Percentiles rank a stretch among this genome's conserved stretches.
Evolutionary conservation across 2,329 filamentous ascomycete genomes (phyloP).

Genomic region (Exophiala sp.): DNA sequence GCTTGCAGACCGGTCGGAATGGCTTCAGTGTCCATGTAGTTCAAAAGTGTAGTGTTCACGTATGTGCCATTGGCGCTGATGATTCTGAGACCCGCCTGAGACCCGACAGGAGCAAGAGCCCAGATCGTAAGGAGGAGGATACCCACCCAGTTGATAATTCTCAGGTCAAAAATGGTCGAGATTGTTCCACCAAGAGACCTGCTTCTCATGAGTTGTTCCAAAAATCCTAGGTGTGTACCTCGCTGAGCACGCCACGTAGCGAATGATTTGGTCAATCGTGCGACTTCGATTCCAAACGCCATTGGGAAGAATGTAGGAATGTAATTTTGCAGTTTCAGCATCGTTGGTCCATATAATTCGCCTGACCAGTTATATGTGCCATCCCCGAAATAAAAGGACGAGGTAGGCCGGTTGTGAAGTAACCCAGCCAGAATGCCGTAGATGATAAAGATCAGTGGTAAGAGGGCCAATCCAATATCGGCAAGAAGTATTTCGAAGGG

Average conservation of each 20-base stretch:
- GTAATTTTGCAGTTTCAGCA: conserved; percentile 6
- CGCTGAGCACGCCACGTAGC: conserved; percentile 2
- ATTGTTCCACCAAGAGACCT: conserved; percentile 1
- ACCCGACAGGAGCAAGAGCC: conserved; percentile 2
- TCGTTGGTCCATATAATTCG: conserved; percentile 1
- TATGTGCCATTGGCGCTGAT: conserved; percentile 8
- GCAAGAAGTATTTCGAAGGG: neutral
- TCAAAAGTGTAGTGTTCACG: neutral
- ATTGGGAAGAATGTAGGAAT: conserved; percentile 6
- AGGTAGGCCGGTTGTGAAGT: neutral
- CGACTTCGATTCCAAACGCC: conserved; percentile 1
- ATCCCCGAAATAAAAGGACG: conserved; percentile 5
- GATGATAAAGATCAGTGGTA: conserved; percentile 2
- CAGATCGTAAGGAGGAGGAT: neutral
- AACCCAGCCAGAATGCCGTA: conserved; percentile 1
- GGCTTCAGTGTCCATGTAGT: conserved; percentile 5
- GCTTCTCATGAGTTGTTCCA: conserved; percentile 4
- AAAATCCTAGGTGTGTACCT: neutral
- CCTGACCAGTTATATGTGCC: conserved; percentile 5
- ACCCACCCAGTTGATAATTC: conserved; percentile 1
- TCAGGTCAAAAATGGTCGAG: neutral
- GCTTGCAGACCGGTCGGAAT: conserved; percentile 3
- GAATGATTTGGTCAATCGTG: neutral
- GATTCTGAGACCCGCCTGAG: conserved; percentile 6
- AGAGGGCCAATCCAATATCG: neutral